Conservation (phyloP, 148 eudicot species). For the Drosera capensis region DNA sequence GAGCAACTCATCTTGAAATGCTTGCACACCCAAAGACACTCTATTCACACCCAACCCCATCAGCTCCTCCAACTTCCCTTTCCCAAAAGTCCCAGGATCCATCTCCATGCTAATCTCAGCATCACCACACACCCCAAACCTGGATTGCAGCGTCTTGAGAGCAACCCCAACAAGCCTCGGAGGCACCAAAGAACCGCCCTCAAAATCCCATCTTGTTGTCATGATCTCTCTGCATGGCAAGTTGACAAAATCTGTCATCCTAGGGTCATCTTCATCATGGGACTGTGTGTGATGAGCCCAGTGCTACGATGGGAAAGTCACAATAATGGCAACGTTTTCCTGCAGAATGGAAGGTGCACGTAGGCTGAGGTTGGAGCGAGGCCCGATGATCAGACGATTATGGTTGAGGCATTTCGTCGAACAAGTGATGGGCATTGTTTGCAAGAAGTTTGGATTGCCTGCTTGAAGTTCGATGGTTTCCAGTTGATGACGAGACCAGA, state of each 20-base stretch:
- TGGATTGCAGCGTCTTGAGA: conserved; percentile 34
- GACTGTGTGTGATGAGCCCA: conserved; percentile 38
- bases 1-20: conserved; percentile 80
- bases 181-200: conserved; percentile 87
- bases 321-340: conserved; percentile 97
- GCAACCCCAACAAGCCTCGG: conserved; percentile 51
- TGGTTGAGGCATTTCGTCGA: conserved; percentile 61
- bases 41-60: conserved; percentile 71
- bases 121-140: conserved; percentile 42
- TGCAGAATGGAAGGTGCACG: conserved; percentile 90
- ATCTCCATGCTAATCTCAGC: conserved; percentile 90
- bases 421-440: conserved; percentile 39
- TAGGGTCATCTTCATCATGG: conserved; percentile 48
- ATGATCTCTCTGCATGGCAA: conserved; percentile 50
- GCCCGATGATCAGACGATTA: conserved; percentile 15
- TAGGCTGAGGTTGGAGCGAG: conserved; percentile 79
- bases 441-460: conserved; percentile 10
- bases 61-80: conserved; percentile 35
- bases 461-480: conserved; percentile 10
- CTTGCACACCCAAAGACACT: conserved; percentile 91
- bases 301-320: conserved; percentile 81
- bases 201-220: conserved; percentile 24
- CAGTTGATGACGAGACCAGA: conserved; percentile 19
- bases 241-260: conserved; percentile 45
- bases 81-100: conserved; percentile 92